phyloP scores from a whole-genome alignment of 2,329 filamentous ascomycete species.

The Colletotrichum simmondsii region DNA sequence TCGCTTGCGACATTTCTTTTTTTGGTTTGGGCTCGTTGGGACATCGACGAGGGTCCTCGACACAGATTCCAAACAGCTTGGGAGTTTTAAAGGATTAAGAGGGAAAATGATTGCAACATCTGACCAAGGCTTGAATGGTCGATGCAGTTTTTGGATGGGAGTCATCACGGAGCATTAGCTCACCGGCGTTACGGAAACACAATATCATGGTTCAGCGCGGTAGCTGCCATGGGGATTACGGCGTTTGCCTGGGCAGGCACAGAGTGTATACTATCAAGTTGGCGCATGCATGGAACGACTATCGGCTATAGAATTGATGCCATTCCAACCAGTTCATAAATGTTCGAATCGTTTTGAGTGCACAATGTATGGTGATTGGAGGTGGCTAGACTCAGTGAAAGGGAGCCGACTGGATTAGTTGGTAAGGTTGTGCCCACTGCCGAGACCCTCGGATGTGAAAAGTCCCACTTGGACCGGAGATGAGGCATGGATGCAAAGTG shows the following conservation, averaged over 20 bases:
- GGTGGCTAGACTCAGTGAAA: not conserved
- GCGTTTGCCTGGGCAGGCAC: slow-evolving; percentile 26
- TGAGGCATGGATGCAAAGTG: slow-evolving; percentile 6
- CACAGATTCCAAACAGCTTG: not conserved
- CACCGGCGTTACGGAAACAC: slow-evolving; percentile 30
- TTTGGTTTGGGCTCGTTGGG: not conserved
- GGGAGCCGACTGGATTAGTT: not conserved
- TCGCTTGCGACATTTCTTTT: not conserved
- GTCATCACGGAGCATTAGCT: slow-evolving; percentile 11
- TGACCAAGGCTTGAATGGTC: slow-evolving; percentile 3
- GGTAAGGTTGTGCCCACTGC: slow-evolving; percentile 1
- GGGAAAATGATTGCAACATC: not conserved
- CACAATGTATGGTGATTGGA: not conserved
- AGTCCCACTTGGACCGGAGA: not conserved
- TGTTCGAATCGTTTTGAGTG: not conserved
- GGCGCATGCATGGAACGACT: slow-evolving; percentile 1
- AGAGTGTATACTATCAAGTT: slow-evolving; percentile 28
- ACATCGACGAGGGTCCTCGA: not conserved
- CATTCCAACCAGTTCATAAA: not conserved
- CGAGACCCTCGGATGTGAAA: slow-evolving; percentile 9
- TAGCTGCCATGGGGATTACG: slow-evolving; percentile 25
- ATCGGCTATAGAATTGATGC: slow-evolving; percentile 8
- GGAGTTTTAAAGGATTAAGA: slow-evolving; percentile 24
- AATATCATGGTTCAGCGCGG: slow-evolving; percentile 18
- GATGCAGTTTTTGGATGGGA: slow-evolving; percentile 2